phyloP scores from a whole-genome alignment of 2,329 filamentous ascomycete genomes.

The Ophiostoma quercus region DNA sequence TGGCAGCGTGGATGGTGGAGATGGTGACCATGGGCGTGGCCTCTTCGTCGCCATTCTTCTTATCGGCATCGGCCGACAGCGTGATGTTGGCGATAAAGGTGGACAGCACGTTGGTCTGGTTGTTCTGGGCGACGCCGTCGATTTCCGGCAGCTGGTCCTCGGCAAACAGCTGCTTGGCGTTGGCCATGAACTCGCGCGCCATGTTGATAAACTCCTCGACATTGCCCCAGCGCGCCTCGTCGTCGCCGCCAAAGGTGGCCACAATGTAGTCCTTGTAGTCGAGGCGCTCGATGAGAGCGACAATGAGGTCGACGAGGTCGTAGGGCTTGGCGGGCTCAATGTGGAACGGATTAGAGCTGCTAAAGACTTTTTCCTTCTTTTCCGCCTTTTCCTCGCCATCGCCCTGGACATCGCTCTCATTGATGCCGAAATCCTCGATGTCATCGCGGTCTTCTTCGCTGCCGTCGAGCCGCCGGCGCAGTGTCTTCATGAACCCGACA shows the following conservation, averaged over 20 bases:
- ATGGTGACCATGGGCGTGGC: conserved; percentile 58
- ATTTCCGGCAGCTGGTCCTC: conserved; percentile 60
- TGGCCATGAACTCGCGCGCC: conserved; percentile 62
- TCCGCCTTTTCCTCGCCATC: neutral
- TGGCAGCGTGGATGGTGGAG: conserved; percentile 92
- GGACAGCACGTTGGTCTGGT: conserved; percentile 60
- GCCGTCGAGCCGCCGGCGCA: conserved; percentile 16
- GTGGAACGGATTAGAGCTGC: neutral
- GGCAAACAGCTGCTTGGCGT: conserved; percentile 37
- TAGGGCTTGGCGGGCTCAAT: conserved; percentile 2
- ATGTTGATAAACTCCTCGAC: conserved; percentile 81
- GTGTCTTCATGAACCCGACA: conserved; percentile 12
- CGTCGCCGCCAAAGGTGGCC: conserved; percentile 64
- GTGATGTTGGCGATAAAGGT: conserved; percentile 86
- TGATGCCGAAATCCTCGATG: neutral
- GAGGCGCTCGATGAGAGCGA: conserved; percentile 57
- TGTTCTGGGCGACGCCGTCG: conserved; percentile 63
- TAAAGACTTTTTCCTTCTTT: neutral
- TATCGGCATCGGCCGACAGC: conserved; percentile 73
- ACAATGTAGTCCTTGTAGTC: conserved; percentile 70
- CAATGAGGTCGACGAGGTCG: conserved; percentile 45
- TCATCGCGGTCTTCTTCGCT: neutral
- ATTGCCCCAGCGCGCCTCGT: conserved; percentile 78
- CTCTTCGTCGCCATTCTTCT: conserved; percentile 47
- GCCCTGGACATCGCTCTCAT: neutral